Conservation (phyloP, 805 yeast species). For the Schizosaccharomyces octosporus region DNA sequence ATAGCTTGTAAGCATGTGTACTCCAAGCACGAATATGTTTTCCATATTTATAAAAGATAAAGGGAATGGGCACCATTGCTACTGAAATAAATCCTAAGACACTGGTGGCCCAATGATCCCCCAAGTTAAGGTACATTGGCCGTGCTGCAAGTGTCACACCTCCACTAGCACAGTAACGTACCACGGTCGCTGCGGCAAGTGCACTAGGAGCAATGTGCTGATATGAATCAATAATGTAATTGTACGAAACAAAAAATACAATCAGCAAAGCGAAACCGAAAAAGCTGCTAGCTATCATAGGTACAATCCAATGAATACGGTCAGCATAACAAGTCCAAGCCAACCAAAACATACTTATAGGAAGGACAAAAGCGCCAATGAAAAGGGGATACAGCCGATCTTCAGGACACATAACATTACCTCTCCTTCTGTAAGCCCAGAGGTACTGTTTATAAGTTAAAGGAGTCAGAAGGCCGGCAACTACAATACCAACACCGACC, state of each 20-base stretch:
- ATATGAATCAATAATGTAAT: slow-evolving; percentile 20
- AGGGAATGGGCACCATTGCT: slow-evolving; percentile 31
- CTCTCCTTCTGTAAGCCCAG: neutral
- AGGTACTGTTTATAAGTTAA: neutral
- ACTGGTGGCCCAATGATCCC: slow-evolving; percentile 30
- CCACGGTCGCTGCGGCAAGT: slow-evolving; percentile 49
- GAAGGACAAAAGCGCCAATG: slow-evolving; percentile 26
- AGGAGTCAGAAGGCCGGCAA: slow-evolving; percentile 1
- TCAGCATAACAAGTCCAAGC: slow-evolving; percentile 44
- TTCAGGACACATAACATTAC: neutral
- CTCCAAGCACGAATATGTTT: slow-evolving; percentile 15
- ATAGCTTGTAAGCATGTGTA: slow-evolving; percentile 6
- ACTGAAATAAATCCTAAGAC: slow-evolving; percentile 15
- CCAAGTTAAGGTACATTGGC: slow-evolving; percentile 24
- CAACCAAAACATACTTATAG: slow-evolving; percentile 40
- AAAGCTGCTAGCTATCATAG: slow-evolving; percentile 37
- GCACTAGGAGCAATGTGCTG: slow-evolving; percentile 45
- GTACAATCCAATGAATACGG: slow-evolving; percentile 30
- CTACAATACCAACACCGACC: slow-evolving; percentile 31
- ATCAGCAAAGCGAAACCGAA: slow-evolving; percentile 18
- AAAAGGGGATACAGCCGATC: slow-evolving; percentile 21
- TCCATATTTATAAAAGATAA: slow-evolving; percentile 28
- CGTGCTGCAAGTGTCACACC: slow-evolving; percentile 27
- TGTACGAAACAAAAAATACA: slow-evolving; percentile 19
- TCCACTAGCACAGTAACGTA: slow-evolving; percentile 23